A percentile compares a stretch with the other conserved stretches of the same genome.
phyloP scores from a whole-genome alignment of 805 yeast genomes.

The Metschnikowia santaceciliae region DNA sequence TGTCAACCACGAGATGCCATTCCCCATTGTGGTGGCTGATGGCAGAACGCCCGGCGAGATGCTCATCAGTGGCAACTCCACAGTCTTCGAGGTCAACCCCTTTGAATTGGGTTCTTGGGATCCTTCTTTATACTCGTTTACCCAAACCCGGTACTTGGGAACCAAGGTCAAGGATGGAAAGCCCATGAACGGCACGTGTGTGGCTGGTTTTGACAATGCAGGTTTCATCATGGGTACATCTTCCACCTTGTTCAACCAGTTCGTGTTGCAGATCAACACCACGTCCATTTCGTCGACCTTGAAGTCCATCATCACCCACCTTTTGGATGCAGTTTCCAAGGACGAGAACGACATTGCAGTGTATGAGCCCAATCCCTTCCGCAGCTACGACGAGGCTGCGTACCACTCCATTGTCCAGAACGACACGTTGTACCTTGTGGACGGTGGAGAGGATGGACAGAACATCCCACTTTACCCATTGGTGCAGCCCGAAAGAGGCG shows the following conservation, averaged over 20 bases:
- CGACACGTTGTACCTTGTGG: slow-evolving; percentile 34
- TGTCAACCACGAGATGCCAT: slow-evolving; percentile 32
- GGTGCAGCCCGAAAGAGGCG: slow-evolving; percentile 31
- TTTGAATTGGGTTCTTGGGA: slow-evolving; percentile 81
- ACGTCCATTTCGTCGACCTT: slow-evolving; percentile 22
- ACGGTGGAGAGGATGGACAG: slow-evolving; percentile 43
- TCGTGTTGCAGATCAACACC: slow-evolving; percentile 23
- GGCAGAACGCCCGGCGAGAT: slow-evolving; percentile 35
- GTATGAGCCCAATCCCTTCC: slow-evolving; percentile 40
- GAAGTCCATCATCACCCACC: slow-evolving; percentile 21
- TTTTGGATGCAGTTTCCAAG: slow-evolving; percentile 24
- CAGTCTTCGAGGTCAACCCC: slow-evolving; percentile 37
- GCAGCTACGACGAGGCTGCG: slow-evolving; percentile 18
- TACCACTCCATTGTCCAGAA: slow-evolving; percentile 22
- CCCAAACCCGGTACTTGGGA: slow-evolving; percentile 67
- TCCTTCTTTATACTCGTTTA: slow-evolving; percentile 61
- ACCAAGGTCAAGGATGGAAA: slow-evolving; percentile 58
- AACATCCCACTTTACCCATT: slow-evolving; percentile 41
- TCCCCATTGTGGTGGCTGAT: slow-evolving; percentile 37
- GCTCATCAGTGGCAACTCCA: slow-evolving; percentile 32
- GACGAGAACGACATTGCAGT: slow-evolving; percentile 35
- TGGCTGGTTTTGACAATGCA: slow-evolving; percentile 68
- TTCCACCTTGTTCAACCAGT: slow-evolving; percentile 35
- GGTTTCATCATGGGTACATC: slow-evolving; percentile 41
- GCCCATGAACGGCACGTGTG: slow-evolving; percentile 48